phyloP scores from a whole-genome alignment of 2,329 filamentous ascomycete genomes.

The Claviceps lovelessii region DNA sequence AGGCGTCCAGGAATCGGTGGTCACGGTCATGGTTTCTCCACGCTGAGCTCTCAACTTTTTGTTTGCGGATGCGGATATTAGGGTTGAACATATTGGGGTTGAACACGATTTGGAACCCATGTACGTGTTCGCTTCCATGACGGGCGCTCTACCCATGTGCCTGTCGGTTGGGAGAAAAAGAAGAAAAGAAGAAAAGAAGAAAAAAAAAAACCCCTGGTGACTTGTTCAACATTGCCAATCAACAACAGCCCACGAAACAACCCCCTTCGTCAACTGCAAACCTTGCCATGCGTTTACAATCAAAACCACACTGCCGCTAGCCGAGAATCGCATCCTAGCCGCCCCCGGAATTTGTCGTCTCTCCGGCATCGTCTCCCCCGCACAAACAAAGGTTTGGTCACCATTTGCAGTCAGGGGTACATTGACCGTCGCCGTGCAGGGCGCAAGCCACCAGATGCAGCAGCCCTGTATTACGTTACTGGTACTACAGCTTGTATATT shows the following conservation, averaged over 20 bases:
- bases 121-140: too few relatives aligned
- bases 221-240: too few relatives aligned
- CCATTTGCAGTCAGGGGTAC: not conserved
- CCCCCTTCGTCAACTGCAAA: not conserved
- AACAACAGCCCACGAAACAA: not conserved
- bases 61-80: not conserved
- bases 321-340: not conserved
- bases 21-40: not conserved
- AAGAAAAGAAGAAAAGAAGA: too few relatives aligned
- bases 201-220: too few relatives aligned
- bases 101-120: too few relatives aligned
- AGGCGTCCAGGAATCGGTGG: too few relatives aligned
- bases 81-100: too few relatives aligned
- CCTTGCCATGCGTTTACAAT: not conserved
- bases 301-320: not conserved
- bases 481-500: too few relatives aligned
- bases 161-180: too few relatives aligned
- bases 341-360: not conserved
- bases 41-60: not conserved
- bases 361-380: not conserved
- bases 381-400: not conserved
- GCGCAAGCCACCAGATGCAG: not conserved
- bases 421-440: not conserved
- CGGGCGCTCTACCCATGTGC: too few relatives aligned
- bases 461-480: not conserved